Evolutionary conservation across 805 yeast genomes (phyloP), one percentile per base, ranked within the genome.

Genomic region (Wickerhamiella vanderwaltii): DNA sequence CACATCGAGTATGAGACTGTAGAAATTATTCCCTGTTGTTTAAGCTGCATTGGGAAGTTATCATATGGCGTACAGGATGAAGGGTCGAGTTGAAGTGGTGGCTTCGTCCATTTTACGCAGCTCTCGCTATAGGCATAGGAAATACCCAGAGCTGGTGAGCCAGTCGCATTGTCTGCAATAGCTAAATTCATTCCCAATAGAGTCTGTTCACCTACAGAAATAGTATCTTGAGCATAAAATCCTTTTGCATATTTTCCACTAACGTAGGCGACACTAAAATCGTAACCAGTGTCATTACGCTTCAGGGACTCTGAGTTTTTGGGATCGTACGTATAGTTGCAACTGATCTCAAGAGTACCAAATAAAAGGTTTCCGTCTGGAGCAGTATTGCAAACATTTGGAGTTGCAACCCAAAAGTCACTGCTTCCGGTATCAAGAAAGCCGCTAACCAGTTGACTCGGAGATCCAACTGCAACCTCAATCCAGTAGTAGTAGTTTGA

Each of bases 391-490:
- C 50, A 41, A 45, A 34, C 50, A 9, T 19, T 25, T 5, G 39
- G 33, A 11, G 45, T 43, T 39, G 49, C 44, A n/a, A 77, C 71
- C 83, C 83, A 78, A 29, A 78, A 54, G 54, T 79, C 86, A 1
- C 79, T 67, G 0, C 85, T 76, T 1, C 87, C 87, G 1, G 87
- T 79, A 51, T 79, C 88, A 11, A 79, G 55, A 22, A 77, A 55
- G 9, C 77, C 75, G 3, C 62, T 63, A 3, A 77, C 63, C 3
- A 58, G 48, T 48, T 77, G 78, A 0, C 62, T 48, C 1, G 75
- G 68, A 0, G 81, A 70, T 4, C 88, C 87, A 9, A 60, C 48
- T 7, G 52, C 56, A 9, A 61, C 52, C 12, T 39, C 41, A 20
- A 56, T 50, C 26, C 51, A 48, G 43, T 57, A 59, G 34, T 37